phyloP scores from a whole-genome alignment of 108 stramenopile genomes.

The Nitzschia putrida region DNA sequence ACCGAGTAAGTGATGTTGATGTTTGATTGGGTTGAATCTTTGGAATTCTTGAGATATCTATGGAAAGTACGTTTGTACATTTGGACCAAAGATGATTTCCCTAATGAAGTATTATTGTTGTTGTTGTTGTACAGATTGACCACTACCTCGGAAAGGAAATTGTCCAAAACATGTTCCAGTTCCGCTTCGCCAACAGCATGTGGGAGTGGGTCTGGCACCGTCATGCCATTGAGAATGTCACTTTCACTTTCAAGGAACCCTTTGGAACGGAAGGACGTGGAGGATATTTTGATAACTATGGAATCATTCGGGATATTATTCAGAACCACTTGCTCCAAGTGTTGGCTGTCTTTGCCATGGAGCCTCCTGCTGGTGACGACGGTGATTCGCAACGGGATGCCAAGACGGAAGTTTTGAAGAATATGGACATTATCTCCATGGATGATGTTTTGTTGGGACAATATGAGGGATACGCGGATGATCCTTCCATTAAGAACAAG shows the following conservation, averaged over 20 bases:
- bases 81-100: too few relatives aligned
- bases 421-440: slow-evolving; percentile 67
- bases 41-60: too few relatives aligned
- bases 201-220: slow-evolving; percentile 83
- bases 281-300: slow-evolving; percentile 94
- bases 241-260: slow-evolving; percentile 72
- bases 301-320: slow-evolving; percentile 93
- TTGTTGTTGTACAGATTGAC: slow-evolving; percentile 56
- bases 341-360: slow-evolving; percentile 81
- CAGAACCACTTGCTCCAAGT: slow-evolving; percentile 96
- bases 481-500: slow-evolving; percentile 81
- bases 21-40: background rate
- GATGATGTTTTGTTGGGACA: slow-evolving; percentile 93
- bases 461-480: slow-evolving; percentile 90
- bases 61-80: too few relatives aligned
- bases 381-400: slow-evolving; percentile 87
- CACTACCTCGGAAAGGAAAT: slow-evolving; percentile 91
- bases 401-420: slow-evolving; percentile 87
- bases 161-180: slow-evolving; percentile 74
- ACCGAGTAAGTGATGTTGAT: slow-evolving; percentile 50
- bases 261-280: slow-evolving; percentile 91
- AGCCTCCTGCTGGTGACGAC: slow-evolving; percentile 58
- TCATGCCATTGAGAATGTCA: slow-evolving; percentile 48
- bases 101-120: too few relatives aligned
- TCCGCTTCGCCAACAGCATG: slow-evolving; percentile 78